Evolutionary conservation across 441 rosid species (phyloP).

Genomic region (Gossypium schwendimanii): DNA sequence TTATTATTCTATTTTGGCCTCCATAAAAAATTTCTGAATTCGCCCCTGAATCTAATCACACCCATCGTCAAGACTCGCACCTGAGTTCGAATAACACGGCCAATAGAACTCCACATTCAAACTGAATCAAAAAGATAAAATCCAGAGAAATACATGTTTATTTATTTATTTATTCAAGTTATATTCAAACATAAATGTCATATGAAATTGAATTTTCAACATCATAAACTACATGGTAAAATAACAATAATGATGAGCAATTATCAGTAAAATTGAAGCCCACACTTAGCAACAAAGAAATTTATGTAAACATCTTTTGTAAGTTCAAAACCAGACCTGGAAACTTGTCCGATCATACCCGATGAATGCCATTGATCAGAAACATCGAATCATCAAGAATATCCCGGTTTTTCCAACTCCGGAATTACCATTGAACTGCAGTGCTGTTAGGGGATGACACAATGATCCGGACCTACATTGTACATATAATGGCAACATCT

Average conservation of each 20-base stretch:
- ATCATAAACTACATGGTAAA: conserved; percentile 6
- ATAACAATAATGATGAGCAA: conserved; percentile 5
- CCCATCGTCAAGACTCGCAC: neutral
- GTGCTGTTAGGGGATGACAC: neutral
- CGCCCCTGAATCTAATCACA: neutral
- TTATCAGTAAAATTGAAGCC: conserved; percentile 1
- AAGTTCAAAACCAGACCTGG: neutral
- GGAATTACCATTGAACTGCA: neutral
- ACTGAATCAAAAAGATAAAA: neutral
- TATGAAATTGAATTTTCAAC: neutral
- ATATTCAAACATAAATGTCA: neutral
- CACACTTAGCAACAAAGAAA: neutral
- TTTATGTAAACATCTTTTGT: neutral
- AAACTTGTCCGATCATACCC: neutral
- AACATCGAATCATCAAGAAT: neutral
- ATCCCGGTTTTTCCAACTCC: conserved; percentile 7
- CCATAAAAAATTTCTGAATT: too few species aligned
- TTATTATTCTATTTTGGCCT: too few species aligned
- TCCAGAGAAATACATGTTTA: neutral
- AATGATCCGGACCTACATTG: neutral
- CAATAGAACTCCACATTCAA: neutral
- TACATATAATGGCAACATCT: neutral
- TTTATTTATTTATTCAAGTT: neutral
- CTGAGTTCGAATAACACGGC: neutral
- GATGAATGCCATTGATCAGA: neutral